Conservation (phyloP, 2,329 filamentous ascomycete genomes). For the Calonectria pseudoturangicola region DNA sequence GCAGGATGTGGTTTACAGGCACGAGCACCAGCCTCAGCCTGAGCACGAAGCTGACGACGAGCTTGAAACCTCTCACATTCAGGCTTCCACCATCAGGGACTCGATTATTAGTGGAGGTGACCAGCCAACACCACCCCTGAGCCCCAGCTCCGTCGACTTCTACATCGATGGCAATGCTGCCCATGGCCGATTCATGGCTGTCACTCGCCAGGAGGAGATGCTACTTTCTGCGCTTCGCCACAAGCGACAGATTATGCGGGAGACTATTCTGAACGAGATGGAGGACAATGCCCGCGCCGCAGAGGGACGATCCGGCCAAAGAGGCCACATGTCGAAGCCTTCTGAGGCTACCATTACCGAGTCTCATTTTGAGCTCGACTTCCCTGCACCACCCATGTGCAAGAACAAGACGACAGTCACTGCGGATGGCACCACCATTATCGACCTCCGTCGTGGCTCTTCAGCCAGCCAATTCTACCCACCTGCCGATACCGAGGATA, state of each 20-base stretch:
- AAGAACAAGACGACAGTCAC: conserved; percentile 52
- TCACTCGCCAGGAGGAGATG: conserved; percentile 76
- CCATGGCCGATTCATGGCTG: conserved; percentile 71
- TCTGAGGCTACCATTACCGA: conserved; percentile 58
- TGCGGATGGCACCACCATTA: conserved; percentile 51
- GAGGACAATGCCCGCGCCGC: conserved; percentile 56
- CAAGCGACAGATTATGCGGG: conserved; percentile 74
- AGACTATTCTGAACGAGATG: conserved; percentile 66
- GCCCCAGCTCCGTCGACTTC: conserved; percentile 71
- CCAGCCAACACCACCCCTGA: conserved; percentile 70
- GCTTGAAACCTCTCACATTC: conserved; percentile 43
- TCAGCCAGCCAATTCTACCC: conserved; percentile 32
- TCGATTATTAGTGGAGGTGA: conserved; percentile 57
- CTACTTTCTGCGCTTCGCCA: conserved; percentile 73
- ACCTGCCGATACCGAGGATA: not conserved
- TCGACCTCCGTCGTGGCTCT: conserved; percentile 47
- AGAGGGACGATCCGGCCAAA: conserved; percentile 38
- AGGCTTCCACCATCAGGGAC: conserved; percentile 47
- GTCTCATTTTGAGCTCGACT: conserved; percentile 59
- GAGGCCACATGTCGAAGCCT: conserved; percentile 53
- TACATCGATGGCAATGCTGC: conserved; percentile 59
- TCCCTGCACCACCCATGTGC: conserved; percentile 58
- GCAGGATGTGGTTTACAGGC: conserved; percentile 25
- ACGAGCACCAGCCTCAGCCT: conserved; percentile 36
- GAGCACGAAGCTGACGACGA: conserved; percentile 39